Percentiles rank a stretch among this genome's conserved stretches.
phyloP scores from a whole-genome alignment of 345 rosid genomes.

The Citrus australasica region DNA sequence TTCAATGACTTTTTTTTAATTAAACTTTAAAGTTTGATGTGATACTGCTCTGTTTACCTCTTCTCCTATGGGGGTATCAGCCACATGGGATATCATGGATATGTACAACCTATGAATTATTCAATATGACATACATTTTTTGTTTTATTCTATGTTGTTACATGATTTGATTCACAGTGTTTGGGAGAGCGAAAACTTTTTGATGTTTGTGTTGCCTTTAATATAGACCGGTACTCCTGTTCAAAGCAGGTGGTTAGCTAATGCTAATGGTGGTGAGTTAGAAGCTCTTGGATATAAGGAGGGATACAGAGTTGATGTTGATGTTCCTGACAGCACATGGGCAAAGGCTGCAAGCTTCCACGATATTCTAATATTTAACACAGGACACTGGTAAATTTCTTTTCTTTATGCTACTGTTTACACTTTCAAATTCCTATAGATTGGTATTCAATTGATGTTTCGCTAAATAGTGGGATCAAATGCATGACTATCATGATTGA shows the following conservation, averaged over 20 bases:
- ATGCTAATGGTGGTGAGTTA: constrained; percentile 59
- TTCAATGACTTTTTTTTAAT: neutral
- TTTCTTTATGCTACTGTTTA: neutral
- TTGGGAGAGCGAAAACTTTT: neutral
- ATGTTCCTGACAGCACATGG: constrained; percentile 89
- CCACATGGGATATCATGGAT: neutral
- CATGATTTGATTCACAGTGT: neutral
- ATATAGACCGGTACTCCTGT: neutral
- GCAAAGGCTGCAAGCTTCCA: constrained; percentile 72
- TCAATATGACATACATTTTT: neutral
- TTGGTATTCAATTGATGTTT: neutral
- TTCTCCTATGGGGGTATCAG: neutral
- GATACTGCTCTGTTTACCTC: neutral
- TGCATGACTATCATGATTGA: neutral
- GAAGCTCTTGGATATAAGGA: constrained; percentile 82
- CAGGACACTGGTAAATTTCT: constrained; percentile 78
- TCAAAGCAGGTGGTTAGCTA: constrained; percentile 67
- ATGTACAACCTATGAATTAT: neutral
- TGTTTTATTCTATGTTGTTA: neutral
- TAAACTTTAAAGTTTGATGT: neutral
- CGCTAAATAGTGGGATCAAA: neutral
- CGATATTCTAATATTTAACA: constrained; percentile 69
- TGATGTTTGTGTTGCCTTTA: neutral
- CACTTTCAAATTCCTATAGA: neutral
- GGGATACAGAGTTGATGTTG: constrained; percentile 88